A percentile compares a stretch with the other conserved stretches of the same genome.
These are phyloP conservation scores for Wickerhamomyces sydowiorum DNA, from an alignment of 805 yeast genomes.

Conservation along the genomic window DNA sequence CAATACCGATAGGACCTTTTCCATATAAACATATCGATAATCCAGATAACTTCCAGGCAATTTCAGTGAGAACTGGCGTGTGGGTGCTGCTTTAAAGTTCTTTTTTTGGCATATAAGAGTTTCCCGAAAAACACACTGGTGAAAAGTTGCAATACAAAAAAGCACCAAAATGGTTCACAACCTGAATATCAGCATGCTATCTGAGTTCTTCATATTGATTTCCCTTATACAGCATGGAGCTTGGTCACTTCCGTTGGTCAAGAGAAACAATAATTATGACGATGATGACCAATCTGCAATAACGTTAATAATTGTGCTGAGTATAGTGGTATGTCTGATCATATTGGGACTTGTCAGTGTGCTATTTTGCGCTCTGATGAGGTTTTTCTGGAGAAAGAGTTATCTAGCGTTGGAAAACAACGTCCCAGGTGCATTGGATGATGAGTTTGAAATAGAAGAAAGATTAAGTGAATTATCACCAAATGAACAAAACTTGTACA, in stretches of 20 bases:
- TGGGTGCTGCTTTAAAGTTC: no score
- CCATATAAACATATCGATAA: no score
- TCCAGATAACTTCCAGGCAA: no score
- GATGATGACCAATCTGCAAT: not conserved
- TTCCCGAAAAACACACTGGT: not conserved
- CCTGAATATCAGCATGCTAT: not conserved
- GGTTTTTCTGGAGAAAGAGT: not conserved
- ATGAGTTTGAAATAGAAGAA: conserved; percentile 37
- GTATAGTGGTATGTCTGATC: not conserved
- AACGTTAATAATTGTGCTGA: not conserved
- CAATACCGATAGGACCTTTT: no score
- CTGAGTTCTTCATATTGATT: not conserved
- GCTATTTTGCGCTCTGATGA: not conserved
- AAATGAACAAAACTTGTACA: conserved; percentile 46
- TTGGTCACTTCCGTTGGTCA: not conserved
- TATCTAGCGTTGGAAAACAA: conserved; percentile 21
- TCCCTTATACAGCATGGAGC: not conserved
- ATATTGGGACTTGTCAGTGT: not conserved
- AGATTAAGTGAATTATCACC: conserved; percentile 44
- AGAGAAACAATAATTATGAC: not conserved
- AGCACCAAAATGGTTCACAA: no score
- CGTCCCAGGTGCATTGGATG: conserved; percentile 56
- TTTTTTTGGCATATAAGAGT: not conserved
- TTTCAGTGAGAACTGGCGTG: no score
- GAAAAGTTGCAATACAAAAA: not conserved